Evolutionary conservation across 164 flowering plant genomes (phyloP).

Genomic region (Umbilicus rupestris): DNA sequence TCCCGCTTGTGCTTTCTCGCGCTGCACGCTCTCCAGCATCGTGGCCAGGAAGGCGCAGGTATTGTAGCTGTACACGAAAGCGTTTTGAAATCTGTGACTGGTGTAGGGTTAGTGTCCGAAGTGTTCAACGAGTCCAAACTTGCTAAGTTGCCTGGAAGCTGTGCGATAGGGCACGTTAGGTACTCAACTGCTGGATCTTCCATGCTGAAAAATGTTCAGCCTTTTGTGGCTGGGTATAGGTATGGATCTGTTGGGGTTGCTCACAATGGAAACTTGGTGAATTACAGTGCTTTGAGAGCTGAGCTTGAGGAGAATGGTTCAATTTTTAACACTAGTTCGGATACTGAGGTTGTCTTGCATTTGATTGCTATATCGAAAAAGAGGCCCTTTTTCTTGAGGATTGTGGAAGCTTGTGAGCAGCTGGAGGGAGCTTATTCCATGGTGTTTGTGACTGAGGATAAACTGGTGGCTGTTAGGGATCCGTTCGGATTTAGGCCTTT

Average conservation of each 20-base stretch:
- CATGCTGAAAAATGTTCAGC: slow-evolving; percentile 94
- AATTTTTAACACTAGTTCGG: slow-evolving; percentile 76
- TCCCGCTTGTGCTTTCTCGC: slow-evolving; percentile 78
- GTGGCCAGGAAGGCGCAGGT: slow-evolving; percentile 96
- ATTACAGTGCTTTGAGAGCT: slow-evolving; percentile 49
- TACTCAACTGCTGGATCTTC: slow-evolving; percentile 92
- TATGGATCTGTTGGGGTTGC: slow-evolving; percentile 91
- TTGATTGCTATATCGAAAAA: slow-evolving; percentile 71
- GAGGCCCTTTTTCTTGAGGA: slow-evolving; percentile 61
- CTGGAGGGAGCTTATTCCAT: slow-evolving; percentile 82
- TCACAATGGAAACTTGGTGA: slow-evolving; percentile 87
- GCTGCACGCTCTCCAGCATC: slow-evolving; percentile 87
- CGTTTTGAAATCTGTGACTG: slow-evolving; percentile 61
- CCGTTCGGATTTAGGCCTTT: slow-evolving; percentile 80
- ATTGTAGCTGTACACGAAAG: slow-evolving; percentile 54
- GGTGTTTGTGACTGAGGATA: slow-evolving; percentile 80
- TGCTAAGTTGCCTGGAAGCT: slow-evolving; percentile 55
- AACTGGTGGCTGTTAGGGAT: slow-evolving; percentile 83
- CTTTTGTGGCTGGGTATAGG: slow-evolving; percentile 80
- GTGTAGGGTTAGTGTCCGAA: slow-evolving; percentile 85
- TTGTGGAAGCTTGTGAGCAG: slow-evolving; percentile 77
- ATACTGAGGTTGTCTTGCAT: slow-evolving; percentile 91
- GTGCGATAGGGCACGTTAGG: slow-evolving; percentile 84
- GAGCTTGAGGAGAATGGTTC: slow-evolving; percentile 76
- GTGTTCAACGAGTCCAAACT: slow-evolving; percentile 69